Evolutionary conservation across 2,329 filamentous ascomycete genomes (phyloP).

Genomic region (Pyricularia grisea): DNA sequence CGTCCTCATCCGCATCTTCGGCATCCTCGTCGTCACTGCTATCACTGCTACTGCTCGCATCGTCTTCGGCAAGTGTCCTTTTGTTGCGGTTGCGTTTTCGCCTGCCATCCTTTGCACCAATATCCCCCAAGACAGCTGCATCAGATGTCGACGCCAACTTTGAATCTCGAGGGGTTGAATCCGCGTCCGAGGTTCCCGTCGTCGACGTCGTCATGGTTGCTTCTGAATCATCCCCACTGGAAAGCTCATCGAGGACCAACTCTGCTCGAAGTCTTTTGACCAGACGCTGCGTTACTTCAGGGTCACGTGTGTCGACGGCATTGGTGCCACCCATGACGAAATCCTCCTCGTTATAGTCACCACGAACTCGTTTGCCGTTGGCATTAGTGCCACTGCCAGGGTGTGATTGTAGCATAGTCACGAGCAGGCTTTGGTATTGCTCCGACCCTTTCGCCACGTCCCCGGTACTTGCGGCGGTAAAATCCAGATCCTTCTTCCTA

Average conservation of each 20-base stretch:
- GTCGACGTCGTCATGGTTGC: slow-evolving; percentile 19
- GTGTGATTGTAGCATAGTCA: slow-evolving; percentile 11
- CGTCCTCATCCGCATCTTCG: slow-evolving; percentile 17
- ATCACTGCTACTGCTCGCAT: slow-evolving; percentile 26
- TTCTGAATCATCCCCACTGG: slow-evolving; percentile 30
- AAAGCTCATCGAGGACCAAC: slow-evolving; percentile 45
- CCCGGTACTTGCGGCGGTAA: slow-evolving; percentile 26
- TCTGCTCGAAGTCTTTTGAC: slow-evolving; percentile 57
- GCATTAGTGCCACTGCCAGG: slow-evolving; percentile 12
- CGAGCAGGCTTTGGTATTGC: slow-evolving; percentile 9
- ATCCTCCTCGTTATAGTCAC: slow-evolving; percentile 39
- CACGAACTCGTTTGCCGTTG: slow-evolving; percentile 32
- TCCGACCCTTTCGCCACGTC: slow-evolving; percentile 29
- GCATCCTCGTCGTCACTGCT: slow-evolving; percentile 14
- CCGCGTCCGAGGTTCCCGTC: slow-evolving; percentile 15
- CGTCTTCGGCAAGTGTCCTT: slow-evolving; percentile 34
- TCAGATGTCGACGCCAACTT: slow-evolving; percentile 8
- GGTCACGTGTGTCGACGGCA: slow-evolving; percentile 28
- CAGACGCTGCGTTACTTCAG: slow-evolving; percentile 42
- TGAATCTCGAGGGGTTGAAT: slow-evolving; percentile 6
- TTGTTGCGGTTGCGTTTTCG: slow-evolving; percentile 41
- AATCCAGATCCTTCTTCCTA: slow-evolving; percentile 46
- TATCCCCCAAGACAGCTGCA: slow-evolving; percentile 18
- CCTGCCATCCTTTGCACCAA: slow-evolving; percentile 30
- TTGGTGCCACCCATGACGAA: slow-evolving; percentile 29